Conservation (phyloP, 306 rosid genomes). For the peach (Prunus persica) region DNA sequence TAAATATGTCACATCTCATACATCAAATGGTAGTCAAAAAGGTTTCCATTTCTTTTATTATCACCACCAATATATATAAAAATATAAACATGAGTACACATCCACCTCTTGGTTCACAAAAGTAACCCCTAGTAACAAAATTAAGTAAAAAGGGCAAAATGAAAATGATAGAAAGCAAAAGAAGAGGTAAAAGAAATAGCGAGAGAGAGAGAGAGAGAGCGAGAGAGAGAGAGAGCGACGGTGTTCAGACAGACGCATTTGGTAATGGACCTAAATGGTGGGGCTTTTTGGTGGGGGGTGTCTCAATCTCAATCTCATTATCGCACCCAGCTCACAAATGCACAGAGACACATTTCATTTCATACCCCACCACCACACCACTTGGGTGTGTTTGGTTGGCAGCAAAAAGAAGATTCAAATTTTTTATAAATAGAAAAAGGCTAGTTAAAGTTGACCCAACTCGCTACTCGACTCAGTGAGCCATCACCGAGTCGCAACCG, state of each 20-base stretch:
- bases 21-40: neutral
- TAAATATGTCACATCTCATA: neutral
- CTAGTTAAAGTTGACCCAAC: neutral
- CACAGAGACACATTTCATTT: constrained; percentile 11
- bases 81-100: constrained; percentile 38
- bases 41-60: constrained; percentile 28
- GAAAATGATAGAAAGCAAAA: neutral
- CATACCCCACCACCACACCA: constrained; percentile 30
- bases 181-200: neutral
- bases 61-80: constrained; percentile 31
- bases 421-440: neutral
- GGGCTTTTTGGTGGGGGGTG: constrained; percentile 33
- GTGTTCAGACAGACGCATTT: constrained; percentile 11
- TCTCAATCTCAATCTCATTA: constrained; percentile 16
- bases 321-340: constrained; percentile 37
- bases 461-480: constrained; percentile 47
- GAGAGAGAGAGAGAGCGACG: neutral
- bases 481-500: constrained; percentile 18
- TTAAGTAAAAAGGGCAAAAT: neutral
- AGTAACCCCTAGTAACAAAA: constrained; percentile 19
- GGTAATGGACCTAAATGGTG: constrained; percentile 40
- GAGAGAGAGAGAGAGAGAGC: neutral
- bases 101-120: neutral
- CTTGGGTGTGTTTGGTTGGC: constrained; percentile 12
- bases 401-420: neutral